These are phyloP conservation scores for Nepenthes gracilis DNA, from an alignment of 148 eudicot genomes.

Conservation along the genomic window DNA sequence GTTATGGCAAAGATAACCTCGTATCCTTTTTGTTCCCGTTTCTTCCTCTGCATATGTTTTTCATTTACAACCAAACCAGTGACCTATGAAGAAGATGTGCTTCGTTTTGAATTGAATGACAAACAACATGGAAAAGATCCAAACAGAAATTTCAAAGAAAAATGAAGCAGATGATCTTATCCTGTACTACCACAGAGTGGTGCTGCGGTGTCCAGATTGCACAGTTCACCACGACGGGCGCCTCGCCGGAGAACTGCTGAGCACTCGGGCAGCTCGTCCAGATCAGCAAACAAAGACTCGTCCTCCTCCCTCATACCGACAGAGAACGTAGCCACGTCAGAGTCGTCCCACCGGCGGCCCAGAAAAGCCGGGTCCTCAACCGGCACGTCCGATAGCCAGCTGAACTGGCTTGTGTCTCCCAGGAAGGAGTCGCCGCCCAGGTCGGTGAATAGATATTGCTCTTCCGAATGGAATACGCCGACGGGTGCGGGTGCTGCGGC, in stretches of 20 bases:
- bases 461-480: constrained; percentile 7
- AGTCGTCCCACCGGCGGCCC: constrained; percentile 7
- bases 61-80: too few relatives aligned
- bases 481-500: background rate
- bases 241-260: constrained; percentile 15
- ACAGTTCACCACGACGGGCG: too few relatives aligned
- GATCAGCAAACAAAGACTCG: constrained; percentile 15
- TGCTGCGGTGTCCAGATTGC: too few relatives aligned
- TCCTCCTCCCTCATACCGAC: constrained; percentile 17
- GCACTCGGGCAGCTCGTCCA: constrained; percentile 22
- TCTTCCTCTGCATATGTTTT: too few relatives aligned
- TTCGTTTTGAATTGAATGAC: too few relatives aligned
- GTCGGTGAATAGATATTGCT: constrained; percentile 2
- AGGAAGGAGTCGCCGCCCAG: constrained; percentile 8
- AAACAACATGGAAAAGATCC: too few relatives aligned
- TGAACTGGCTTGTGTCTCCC: background rate
- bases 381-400: constrained; percentile 16
- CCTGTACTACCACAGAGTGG: too few relatives aligned
- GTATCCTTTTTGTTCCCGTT: too few relatives aligned
- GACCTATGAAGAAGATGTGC: too few relatives aligned
- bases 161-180: too few relatives aligned
- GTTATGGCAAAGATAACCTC: too few relatives aligned
- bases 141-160: too few relatives aligned
- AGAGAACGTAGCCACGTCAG: constrained; percentile 8
- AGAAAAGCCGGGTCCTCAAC: constrained; percentile 10